phyloP scores from a whole-genome alignment of 306 rosid genomes.

The Trichosanthes truncata region DNA sequence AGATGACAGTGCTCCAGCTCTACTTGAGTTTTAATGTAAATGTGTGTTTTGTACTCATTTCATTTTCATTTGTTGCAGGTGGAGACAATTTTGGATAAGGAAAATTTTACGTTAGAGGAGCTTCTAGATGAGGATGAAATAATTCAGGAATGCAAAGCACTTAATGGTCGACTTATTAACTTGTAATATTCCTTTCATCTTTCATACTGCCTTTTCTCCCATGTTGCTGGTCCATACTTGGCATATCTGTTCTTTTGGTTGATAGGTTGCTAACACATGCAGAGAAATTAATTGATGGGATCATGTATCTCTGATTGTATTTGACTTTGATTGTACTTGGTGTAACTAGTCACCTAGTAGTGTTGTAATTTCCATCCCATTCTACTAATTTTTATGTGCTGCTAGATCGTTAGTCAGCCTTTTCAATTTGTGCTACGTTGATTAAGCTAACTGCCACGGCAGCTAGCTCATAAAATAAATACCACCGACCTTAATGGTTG shows the following conservation, averaged over 20 bases:
- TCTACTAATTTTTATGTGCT: neutral
- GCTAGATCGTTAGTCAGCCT: neutral
- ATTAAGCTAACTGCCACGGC: neutral
- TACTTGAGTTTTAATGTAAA: neutral
- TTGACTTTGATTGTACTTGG: neutral
- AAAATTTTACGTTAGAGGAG: constrained; percentile 78
- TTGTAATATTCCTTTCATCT: constrained; percentile 54
- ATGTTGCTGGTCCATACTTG: neutral
- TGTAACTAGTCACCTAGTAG: neutral
- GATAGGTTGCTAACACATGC: neutral
- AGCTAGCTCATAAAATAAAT: neutral
- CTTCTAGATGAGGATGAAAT: constrained; percentile 97
- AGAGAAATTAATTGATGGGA: neutral
- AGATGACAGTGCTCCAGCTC: neutral
- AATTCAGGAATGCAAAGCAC: constrained; percentile 98
- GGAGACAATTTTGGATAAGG: constrained; percentile 96
- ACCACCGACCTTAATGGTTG: neutral
- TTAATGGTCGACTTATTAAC: constrained; percentile 88
- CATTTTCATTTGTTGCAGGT: constrained; percentile 42
- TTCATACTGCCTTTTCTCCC: neutral
- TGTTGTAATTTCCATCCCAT: neutral
- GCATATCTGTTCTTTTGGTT: neutral
- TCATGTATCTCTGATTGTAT: neutral
- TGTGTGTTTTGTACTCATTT: constrained; percentile 12
- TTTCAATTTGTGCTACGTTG: neutral